Evolutionary conservation across 306 rosid genomes (phyloP).

Genomic region (Clitoria ternatea): DNA sequence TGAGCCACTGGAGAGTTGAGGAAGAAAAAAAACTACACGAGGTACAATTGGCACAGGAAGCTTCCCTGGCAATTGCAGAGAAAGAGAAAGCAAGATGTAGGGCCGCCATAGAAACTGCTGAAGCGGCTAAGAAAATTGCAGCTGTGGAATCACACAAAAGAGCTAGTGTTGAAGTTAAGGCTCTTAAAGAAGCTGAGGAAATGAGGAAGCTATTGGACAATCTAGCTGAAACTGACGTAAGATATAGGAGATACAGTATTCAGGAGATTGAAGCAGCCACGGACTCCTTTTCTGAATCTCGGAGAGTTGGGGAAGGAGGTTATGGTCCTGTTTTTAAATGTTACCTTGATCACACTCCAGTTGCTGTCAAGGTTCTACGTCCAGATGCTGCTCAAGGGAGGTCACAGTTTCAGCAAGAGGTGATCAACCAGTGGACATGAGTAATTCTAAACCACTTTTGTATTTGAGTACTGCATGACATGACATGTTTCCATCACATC

Average conservation of each 20-base stretch:
- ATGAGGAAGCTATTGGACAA: constrained; percentile 56
- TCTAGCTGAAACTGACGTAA: constrained; percentile 56
- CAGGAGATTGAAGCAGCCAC: constrained; percentile 89
- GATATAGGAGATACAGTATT: constrained; percentile 64
- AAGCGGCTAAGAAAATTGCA: constrained; percentile 79
- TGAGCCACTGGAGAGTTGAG: constrained; percentile 53
- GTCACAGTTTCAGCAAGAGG: constrained; percentile 96
- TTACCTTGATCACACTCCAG: constrained; percentile 79
- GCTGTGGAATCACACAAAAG: constrained; percentile 54
- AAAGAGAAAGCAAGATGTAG: constrained; percentile 72
- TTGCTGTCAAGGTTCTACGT: constrained; percentile 85
- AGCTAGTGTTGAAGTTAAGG: constrained; percentile 52
- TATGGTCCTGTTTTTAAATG: constrained; percentile 79
- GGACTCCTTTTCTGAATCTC: constrained; percentile 48
- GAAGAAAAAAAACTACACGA: constrained; percentile 71
- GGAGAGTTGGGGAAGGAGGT: constrained; percentile 91
- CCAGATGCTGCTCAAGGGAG: constrained; percentile 44
- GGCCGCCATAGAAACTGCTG: constrained; percentile 80
- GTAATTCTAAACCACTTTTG: constrained; percentile 24
- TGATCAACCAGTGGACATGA: constrained; percentile 33
- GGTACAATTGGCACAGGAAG: constrained; percentile 62
- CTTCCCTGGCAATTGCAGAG: constrained; percentile 74
- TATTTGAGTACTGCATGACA: constrained; percentile 1
- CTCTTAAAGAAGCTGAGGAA: constrained; percentile 73
- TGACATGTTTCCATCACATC: background rate